Evolutionary conservation across 805 yeast genomes (phyloP).

Genomic region (Hanseniaspora taiwanica): DNA sequence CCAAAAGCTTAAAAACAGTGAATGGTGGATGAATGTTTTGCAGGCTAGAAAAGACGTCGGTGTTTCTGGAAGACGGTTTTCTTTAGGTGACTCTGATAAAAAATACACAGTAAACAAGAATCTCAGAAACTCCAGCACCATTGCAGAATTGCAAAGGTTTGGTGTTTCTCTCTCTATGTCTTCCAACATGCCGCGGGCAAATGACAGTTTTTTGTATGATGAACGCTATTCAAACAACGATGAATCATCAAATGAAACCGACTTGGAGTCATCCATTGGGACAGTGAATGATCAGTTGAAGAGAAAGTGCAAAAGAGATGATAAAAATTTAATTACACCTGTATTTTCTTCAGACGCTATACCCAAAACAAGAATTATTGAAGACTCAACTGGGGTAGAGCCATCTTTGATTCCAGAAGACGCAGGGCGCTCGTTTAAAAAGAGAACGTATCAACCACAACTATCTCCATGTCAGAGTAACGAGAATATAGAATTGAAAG

Average conservation of each 20-base stretch:
- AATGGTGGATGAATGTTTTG: constrained; percentile 73
- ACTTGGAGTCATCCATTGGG: constrained; percentile 8
- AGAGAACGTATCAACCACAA: constrained; percentile 14
- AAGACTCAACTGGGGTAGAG: constrained; percentile 54
- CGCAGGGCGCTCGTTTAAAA: too few species aligned
- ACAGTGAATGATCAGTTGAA: constrained; percentile 1
- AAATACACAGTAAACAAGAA: constrained; percentile 36
- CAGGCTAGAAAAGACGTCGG: constrained; percentile 35
- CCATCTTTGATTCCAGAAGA: constrained; percentile 50
- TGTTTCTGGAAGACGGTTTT: constrained; percentile 20
- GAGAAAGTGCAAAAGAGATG: constrained; percentile 1
- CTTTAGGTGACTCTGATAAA: constrained; percentile 21
- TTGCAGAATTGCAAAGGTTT: constrained; percentile 38
- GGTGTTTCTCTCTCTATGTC: constrained; percentile 76
- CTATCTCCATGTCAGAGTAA: constrained; percentile 22
- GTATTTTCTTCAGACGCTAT: constrained; percentile 59
- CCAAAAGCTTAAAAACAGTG: constrained; percentile 39
- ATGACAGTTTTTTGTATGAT: constrained; percentile 13
- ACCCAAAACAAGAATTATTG: constrained; percentile 54
- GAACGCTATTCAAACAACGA: constrained; percentile 17
- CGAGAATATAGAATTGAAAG: constrained; percentile 22
- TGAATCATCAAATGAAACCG: constrained; percentile 21
- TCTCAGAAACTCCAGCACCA: background rate
- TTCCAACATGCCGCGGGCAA: constrained; percentile 35
- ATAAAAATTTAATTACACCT: constrained; percentile 27